Evolutionary conservation across 192 early-diverging fungal species (phyloP).

Genomic region (Kickxella alabastrina): DNA sequence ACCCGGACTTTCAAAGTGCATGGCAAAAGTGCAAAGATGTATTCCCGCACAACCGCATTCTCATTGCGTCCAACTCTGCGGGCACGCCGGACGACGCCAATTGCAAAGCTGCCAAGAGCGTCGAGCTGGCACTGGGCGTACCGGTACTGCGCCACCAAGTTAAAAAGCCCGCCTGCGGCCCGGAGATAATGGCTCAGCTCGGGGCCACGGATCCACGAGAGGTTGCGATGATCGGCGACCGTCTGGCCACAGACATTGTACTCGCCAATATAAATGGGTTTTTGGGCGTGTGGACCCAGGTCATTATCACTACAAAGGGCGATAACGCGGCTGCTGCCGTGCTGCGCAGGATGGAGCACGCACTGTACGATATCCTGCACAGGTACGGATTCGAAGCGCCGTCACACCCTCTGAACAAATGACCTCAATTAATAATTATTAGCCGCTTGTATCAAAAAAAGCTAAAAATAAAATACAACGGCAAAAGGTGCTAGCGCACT

Average conservation of each 20-base stretch:
- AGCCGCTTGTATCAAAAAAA: not conserved
- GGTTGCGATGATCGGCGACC: constrained; percentile 82
- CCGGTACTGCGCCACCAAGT: constrained; percentile 56
- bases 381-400: constrained; percentile 6
- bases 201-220: constrained; percentile 25
- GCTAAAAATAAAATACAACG: not conserved
- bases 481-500: too few species aligned
- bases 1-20: constrained; percentile 66
- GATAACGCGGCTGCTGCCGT: constrained; percentile 70
- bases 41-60: constrained; percentile 62
- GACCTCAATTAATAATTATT: not conserved
- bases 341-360: constrained; percentile 27
- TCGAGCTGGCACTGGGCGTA: constrained; percentile 47
- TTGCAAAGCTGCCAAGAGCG: constrained; percentile 36
- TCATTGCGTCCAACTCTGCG: constrained; percentile 90
- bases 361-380: constrained; percentile 4
- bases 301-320: constrained; percentile 67
- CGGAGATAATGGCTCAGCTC: constrained; percentile 56
- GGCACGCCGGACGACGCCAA: constrained; percentile 74
- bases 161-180: constrained; percentile 74
- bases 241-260: constrained; percentile 80
- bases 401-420: not conserved
- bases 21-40: constrained; percentile 61
- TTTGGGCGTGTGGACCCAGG: constrained; percentile 63
- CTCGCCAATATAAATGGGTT: constrained; percentile 77